Conservation (phyloP, 108 stramenopile genomes). For the Skeletonema tropicum region DNA sequence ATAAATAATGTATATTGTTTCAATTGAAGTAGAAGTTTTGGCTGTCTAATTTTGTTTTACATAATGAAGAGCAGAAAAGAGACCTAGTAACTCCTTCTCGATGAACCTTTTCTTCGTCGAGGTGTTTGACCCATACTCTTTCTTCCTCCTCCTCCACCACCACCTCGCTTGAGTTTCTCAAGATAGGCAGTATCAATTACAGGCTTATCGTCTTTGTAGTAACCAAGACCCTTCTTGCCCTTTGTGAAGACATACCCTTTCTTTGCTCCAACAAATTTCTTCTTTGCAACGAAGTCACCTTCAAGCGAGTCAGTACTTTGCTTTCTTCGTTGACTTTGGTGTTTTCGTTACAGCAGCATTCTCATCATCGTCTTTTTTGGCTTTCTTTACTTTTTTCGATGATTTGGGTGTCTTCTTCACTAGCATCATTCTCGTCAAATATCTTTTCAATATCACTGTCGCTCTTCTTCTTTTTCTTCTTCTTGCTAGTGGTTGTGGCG, state of each 20-base stretch:
- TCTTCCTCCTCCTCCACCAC: conserved; percentile 19
- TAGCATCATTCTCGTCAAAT: not conserved
- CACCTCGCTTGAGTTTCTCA: conserved; percentile 12
- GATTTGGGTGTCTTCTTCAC: conserved; percentile 12
- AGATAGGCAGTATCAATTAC: conserved; percentile 57
- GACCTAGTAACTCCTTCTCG: conserved; percentile 32
- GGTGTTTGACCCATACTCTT: conserved; percentile 1
- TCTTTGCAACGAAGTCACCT: conserved; percentile 57
- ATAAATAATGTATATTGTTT: not conserved
- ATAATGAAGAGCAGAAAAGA: not conserved
- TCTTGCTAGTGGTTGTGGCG: conserved; percentile 2
- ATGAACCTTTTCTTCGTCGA: conserved; percentile 16
- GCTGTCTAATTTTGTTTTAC: not conserved
- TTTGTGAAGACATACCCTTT: conserved; percentile 75
- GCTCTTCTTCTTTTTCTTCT: conserved; percentile 21
- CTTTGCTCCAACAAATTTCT: conserved; percentile 78
- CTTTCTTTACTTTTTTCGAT: conserved; percentile 22
- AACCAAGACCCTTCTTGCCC: conserved; percentile 77
- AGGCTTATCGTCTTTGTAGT: conserved; percentile 77
- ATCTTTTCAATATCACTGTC: not conserved
- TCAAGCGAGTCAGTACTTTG: conserved; percentile 17
- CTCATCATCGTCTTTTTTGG: not conserved
- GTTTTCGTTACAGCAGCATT: not conserved
- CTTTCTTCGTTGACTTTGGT: not conserved
- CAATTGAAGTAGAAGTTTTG: too few species aligned